Conservation (phyloP, 2,329 filamentous ascomycete species). For the Pseudocercospora pini-densiflorae region DNA sequence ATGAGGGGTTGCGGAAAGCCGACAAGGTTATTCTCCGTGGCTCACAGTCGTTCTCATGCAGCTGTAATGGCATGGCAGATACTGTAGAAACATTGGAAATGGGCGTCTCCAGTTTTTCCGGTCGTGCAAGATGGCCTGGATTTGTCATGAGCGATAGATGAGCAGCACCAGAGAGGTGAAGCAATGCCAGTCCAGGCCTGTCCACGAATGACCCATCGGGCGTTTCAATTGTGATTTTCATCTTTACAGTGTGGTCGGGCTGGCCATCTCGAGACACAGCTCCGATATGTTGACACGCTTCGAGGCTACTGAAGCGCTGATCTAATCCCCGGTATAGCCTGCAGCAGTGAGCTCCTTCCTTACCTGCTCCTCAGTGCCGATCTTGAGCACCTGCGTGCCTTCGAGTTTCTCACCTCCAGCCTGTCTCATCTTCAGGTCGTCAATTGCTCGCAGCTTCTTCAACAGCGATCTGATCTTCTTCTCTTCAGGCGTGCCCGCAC, state of each 20-base stretch:
- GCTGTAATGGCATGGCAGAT: background rate
- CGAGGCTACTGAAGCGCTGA: background rate
- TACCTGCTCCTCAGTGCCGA: conserved; percentile 82
- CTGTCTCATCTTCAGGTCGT: conserved; percentile 96
- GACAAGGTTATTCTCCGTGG: background rate
- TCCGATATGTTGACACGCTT: background rate
- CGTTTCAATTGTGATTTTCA: background rate
- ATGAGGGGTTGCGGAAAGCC: background rate
- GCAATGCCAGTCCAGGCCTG: background rate
- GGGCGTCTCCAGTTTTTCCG: background rate
- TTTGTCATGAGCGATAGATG: background rate
- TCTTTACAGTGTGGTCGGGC: background rate
- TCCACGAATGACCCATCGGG: background rate
- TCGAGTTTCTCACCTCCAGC: conserved; percentile 95
- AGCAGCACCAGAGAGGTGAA: background rate
- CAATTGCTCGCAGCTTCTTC: conserved; percentile 98
- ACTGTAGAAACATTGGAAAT: background rate
- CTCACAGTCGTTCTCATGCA: background rate
- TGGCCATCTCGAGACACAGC: background rate
- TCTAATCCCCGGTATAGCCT: conserved; percentile 35
- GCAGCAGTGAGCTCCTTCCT: conserved; percentile 70
- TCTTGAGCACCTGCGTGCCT: conserved; percentile 99
- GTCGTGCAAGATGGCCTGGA: background rate
- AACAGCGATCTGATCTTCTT: conserved; percentile 94
- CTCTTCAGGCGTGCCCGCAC: conserved; percentile 71